Evolutionary conservation across 2,329 filamentous ascomycete species (phyloP).

Genomic region (Leptographium lundbergii): DNA sequence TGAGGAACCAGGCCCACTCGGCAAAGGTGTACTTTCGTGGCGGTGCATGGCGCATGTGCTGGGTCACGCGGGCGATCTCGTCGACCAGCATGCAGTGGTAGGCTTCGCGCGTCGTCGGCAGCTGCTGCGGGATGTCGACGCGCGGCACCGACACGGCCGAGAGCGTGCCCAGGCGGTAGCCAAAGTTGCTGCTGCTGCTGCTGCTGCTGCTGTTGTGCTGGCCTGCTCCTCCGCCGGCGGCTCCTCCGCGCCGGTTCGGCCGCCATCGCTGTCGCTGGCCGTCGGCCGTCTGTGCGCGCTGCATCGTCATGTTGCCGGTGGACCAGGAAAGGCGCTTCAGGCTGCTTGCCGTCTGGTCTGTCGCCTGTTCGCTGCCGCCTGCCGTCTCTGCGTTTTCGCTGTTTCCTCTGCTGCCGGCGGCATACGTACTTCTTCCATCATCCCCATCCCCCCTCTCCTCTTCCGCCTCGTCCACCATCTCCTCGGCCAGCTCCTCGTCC

Average conservation of each 20-base stretch:
- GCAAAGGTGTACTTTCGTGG: conserved; percentile 62
- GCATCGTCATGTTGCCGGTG: background rate
- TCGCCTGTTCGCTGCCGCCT: background rate
- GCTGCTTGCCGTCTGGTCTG: too few species aligned
- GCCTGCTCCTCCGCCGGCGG: too few species aligned
- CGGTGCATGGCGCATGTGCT: conserved; percentile 45
- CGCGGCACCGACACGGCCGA: conserved; percentile 19
- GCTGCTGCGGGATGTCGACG: conserved; percentile 18
- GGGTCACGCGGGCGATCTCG: conserved; percentile 55
- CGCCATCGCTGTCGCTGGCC: too few species aligned
- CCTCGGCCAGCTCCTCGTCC: background rate
- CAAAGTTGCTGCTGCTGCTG: background rate
- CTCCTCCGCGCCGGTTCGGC: too few species aligned
- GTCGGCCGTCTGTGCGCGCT: too few species aligned
- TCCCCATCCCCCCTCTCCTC: conserved; percentile 5
- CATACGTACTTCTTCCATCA: conserved; percentile 5
- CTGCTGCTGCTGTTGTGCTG: background rate
- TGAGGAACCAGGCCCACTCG: conserved; percentile 77
- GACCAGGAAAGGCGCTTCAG: too few species aligned
- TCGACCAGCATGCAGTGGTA: conserved; percentile 56
- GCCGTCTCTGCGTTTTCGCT: background rate
- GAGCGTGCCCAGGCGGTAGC: background rate
- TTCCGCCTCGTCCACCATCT: background rate
- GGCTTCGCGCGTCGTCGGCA: conserved; percentile 32
- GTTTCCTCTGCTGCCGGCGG: background rate